Conservation (phyloP, 1,139 yeast genomes). For the Sugiyamaella novakii region DNA sequence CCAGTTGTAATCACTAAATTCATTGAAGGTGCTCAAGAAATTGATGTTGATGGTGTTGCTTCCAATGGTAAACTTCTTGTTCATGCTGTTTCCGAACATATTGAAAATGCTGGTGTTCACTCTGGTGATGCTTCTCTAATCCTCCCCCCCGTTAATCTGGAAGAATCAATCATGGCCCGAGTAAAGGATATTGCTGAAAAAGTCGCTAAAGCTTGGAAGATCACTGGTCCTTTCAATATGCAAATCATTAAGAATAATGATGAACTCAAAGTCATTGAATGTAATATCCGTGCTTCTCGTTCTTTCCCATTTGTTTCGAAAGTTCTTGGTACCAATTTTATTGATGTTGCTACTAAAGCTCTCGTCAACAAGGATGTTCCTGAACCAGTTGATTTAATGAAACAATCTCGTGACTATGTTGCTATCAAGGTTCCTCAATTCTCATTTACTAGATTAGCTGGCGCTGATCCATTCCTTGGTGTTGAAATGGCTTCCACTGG, state of each 20-base stretch:
- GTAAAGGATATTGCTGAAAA: conserved; percentile 93
- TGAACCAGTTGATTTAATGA: conserved; percentile 84
- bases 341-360: conserved; percentile 91
- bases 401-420: conserved; percentile 80
- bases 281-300: conserved; percentile 97
- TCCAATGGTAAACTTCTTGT: conserved; percentile 81
- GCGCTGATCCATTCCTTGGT: conserved; percentile 98
- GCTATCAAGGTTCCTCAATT: conserved; percentile 98
- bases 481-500: conserved; percentile 99
- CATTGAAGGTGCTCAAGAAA: conserved; percentile 93
- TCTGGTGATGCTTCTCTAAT: conserved; percentile 98
- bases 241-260: conserved; percentile 91
- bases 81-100: conserved; percentile 97
- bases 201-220: conserved; percentile 92
- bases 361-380: conserved; percentile 73
- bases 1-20: conserved; percentile 97
- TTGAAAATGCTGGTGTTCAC: conserved; percentile 98
- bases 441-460: conserved; percentile 96
- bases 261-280: conserved; percentile 89
- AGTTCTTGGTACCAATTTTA: conserved; percentile 90
- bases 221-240: conserved; percentile 98
- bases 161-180: conserved; percentile 82
- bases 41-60: conserved; percentile 97
- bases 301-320: conserved; percentile 98
- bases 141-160: conserved; percentile 86